These are phyloP conservation scores for Chytriomyces sp. DNA, from an alignment of 192 early-diverging fungal species.

Conservation along the genomic window DNA sequence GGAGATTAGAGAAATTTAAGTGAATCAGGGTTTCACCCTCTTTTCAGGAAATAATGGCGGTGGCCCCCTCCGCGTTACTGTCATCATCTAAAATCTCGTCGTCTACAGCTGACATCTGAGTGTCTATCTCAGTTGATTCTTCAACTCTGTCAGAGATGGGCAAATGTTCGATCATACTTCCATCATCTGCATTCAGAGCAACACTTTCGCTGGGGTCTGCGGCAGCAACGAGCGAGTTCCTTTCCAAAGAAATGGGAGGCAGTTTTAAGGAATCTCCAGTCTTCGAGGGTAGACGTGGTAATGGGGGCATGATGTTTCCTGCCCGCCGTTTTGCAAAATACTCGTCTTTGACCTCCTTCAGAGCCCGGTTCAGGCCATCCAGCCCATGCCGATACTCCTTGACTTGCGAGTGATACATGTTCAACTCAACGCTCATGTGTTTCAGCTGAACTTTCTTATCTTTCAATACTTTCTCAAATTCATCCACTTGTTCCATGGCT, in stretches of 20 bases:
- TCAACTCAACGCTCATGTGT: slow-evolving; percentile 65
- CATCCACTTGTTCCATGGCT: slow-evolving; percentile 59
- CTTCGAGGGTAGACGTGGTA: not conserved
- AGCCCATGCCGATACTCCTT: slow-evolving; percentile 55
- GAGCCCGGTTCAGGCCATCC: slow-evolving; percentile 36
- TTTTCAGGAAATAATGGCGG: not conserved
- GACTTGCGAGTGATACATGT: slow-evolving; percentile 63
- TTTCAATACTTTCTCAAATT: slow-evolving; percentile 56
- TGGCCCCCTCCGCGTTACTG: not conserved
- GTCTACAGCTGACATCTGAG: not conserved
- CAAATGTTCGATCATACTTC: not conserved
- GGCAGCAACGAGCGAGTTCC: slow-evolving; percentile 20
- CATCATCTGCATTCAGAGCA: not conserved
- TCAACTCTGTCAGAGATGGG: not conserved
- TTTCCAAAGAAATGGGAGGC: slow-evolving; percentile 6
- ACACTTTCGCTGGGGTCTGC: not conserved
- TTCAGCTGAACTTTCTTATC: slow-evolving; percentile 57
- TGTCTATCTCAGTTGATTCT: not conserved
- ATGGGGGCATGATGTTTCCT: not conserved
- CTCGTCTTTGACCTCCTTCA: slow-evolving; percentile 40
- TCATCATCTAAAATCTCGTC: not conserved
- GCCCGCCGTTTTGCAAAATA: slow-evolving; percentile 34
- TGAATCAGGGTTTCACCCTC: too few relatives aligned
- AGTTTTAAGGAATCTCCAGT: not conserved
- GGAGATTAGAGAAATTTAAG: too few relatives aligned